phyloP scores from a whole-genome alignment of 441 rosid genomes.

The Eutrema salsugineum region DNA sequence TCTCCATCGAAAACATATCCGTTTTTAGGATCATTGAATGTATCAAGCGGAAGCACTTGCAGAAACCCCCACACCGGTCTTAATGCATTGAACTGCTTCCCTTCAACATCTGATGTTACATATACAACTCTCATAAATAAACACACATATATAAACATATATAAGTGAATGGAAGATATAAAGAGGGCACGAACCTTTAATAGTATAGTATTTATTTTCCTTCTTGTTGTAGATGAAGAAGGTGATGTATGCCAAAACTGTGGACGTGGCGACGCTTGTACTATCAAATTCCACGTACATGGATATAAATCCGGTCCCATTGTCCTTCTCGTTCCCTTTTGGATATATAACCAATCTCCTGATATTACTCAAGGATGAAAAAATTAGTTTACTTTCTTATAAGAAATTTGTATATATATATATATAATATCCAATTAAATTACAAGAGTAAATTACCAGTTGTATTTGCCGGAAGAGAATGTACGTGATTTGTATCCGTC shows the following conservation, averaged over 20 bases:
- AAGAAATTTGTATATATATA: background rate
- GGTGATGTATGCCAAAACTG: background rate
- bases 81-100: background rate
- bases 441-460: background rate
- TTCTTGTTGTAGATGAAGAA: slow-evolving; percentile 8
- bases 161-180: background rate
- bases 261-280: background rate
- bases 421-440: background rate
- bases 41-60: slow-evolving; percentile 14
- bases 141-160: background rate
- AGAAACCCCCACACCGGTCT: background rate
- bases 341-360: slow-evolving; percentile 15
- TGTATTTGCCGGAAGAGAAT: slow-evolving; percentile 9
- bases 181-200: background rate
- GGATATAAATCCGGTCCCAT: background rate
- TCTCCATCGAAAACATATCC: slow-evolving; percentile 16
- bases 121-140: background rate
- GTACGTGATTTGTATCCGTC: slow-evolving; percentile 1
- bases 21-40: slow-evolving; percentile 11
- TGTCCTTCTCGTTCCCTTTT: background rate
- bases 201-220: slow-evolving; percentile 4
- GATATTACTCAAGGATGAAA: background rate
- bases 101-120: slow-evolving; percentile 4
- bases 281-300: slow-evolving; percentile 8
- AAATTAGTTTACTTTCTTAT: background rate